A percentile compares a stretch with the other conserved stretches of the same genome.
phyloP scores from a whole-genome alignment of 148 eudicot genomes.

The Nepenthes mirabilis region DNA sequence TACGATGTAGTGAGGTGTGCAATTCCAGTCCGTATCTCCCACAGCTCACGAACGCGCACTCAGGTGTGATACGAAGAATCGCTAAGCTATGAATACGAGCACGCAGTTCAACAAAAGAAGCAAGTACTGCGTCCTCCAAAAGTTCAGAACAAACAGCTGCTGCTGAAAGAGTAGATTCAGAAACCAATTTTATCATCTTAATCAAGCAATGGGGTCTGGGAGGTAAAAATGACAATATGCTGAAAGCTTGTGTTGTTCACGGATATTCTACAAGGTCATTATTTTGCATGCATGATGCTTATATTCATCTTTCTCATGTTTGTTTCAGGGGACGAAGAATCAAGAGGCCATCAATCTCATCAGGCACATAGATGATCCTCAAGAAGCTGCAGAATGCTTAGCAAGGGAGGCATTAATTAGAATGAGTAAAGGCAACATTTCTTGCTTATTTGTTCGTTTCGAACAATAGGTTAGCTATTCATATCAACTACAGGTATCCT shows the following conservation, averaged over 20 bases:
- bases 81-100: constrained; percentile 25
- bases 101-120: constrained; percentile 8
- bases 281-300: background rate
- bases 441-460: constrained; percentile 49
- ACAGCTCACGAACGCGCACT: background rate
- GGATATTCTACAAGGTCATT: background rate
- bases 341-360: constrained; percentile 77
- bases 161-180: constrained; percentile 41
- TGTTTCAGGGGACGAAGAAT: constrained; percentile 49
- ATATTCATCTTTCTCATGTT: background rate
- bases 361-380: constrained; percentile 67
- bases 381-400: constrained; percentile 64
- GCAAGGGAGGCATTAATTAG: constrained; percentile 54
- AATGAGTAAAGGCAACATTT: constrained; percentile 48
- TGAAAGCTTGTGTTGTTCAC: background rate
- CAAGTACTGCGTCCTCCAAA: constrained; percentile 17
- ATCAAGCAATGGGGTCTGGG: constrained; percentile 62
- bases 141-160: constrained; percentile 28
- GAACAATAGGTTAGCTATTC: constrained; percentile 14
- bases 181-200: constrained; percentile 62
- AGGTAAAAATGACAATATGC: constrained; percentile 21
- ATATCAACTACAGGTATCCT: background rate
- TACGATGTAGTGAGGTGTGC: background rate
- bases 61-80: constrained; percentile 35
- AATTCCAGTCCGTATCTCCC: background rate